These are phyloP conservation scores for Cladochytrium replicatum DNA, from an alignment of 192 early-diverging fungal genomes.

Conservation along the genomic window DNA sequence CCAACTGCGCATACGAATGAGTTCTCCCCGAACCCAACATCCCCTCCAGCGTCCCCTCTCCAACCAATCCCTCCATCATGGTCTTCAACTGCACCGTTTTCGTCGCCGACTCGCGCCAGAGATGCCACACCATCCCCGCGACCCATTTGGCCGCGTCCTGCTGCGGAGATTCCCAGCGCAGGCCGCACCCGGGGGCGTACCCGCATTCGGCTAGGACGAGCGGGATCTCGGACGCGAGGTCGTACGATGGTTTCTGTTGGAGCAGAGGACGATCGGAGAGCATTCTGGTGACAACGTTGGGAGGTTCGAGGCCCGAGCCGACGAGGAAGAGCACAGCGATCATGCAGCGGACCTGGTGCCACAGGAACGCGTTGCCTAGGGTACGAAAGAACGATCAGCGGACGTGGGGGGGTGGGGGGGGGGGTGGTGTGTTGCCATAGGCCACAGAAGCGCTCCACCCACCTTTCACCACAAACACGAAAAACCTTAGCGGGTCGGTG, in stretches of 20 bases:
- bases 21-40: too few species aligned
- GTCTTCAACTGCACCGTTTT: slow-evolving; percentile 12
- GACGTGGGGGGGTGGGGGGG: too few species aligned
- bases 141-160: neutral
- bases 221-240: slow-evolving; percentile 83
- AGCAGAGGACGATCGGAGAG: slow-evolving; percentile 65
- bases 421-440: too few species aligned
- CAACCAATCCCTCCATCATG: neutral
- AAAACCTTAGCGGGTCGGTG: slow-evolving; percentile 35
- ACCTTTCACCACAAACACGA: slow-evolving; percentile 70
- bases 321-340: slow-evolving; percentile 81
- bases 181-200: slow-evolving; percentile 36
- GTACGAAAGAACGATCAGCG: neutral
- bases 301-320: slow-evolving; percentile 68
- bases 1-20: too few species aligned
- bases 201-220: slow-evolving; percentile 82
- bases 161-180: neutral
- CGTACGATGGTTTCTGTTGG: too few species aligned
- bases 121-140: slow-evolving; percentile 1
- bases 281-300: slow-evolving; percentile 55
- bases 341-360: slow-evolving; percentile 98
- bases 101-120: slow-evolving; percentile 16
- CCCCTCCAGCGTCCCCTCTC: slow-evolving; percentile 1
- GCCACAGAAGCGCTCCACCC: too few species aligned
- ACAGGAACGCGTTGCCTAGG: slow-evolving; percentile 80